Conservation (phyloP, 805 yeast species). For the Metschnikowia noctiluminum region DNA sequence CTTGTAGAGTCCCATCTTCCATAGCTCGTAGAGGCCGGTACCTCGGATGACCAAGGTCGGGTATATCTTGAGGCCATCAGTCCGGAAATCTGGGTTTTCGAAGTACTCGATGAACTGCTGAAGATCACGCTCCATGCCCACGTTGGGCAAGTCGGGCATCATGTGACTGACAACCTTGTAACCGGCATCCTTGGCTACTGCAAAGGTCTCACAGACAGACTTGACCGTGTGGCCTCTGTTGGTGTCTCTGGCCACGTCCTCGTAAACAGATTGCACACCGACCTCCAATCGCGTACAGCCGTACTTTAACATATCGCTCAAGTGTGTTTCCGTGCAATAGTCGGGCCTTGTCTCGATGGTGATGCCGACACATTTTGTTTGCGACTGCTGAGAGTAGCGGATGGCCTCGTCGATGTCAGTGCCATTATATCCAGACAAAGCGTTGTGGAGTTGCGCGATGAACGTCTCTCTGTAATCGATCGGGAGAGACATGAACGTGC, state of each 20-base stretch:
- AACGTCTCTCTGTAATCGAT: constrained; percentile 85
- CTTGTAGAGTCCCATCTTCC: constrained; percentile 94
- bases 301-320: constrained; percentile 91
- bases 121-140: constrained; percentile 96
- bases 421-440: constrained; percentile 89
- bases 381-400: constrained; percentile 84
- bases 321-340: constrained; percentile 93
- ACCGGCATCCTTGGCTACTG: constrained; percentile 96
- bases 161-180: constrained; percentile 96
- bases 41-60: constrained; percentile 97
- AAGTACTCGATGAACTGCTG: constrained; percentile 96
- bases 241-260: constrained; percentile 97
- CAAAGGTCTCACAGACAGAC: constrained; percentile 94
- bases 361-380: constrained; percentile 96
- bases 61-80: constrained; percentile 93
- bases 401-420: constrained; percentile 88
- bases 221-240: constrained; percentile 97
- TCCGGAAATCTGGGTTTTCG: constrained; percentile 94
- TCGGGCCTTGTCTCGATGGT: constrained; percentile 98
- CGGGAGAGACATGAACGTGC: constrained; percentile 95
- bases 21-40: constrained; percentile 92
- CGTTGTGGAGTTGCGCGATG: constrained; percentile 88
- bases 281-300: constrained; percentile 97
- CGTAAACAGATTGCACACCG: constrained; percentile 96
- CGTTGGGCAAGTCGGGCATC: constrained; percentile 99